Evolutionary conservation across 768 basidiomycete species (phyloP).

Genomic region (Hypholoma fasciculare): DNA sequence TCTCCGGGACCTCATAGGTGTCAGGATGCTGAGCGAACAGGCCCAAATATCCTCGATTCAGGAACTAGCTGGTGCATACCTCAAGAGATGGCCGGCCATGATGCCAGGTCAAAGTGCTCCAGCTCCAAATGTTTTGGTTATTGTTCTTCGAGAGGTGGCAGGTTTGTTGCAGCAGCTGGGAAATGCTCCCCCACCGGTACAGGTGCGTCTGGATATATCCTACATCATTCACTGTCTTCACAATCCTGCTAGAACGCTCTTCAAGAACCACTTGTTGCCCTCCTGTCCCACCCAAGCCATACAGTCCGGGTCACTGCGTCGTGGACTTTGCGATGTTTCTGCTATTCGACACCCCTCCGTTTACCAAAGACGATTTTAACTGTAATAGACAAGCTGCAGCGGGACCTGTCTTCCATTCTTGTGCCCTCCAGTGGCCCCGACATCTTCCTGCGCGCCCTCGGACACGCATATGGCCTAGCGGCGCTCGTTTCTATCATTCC

Average conservation of each 20-base stretch:
- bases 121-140: constrained; percentile 61
- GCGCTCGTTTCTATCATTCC: constrained; percentile 86
- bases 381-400: constrained; percentile 80
- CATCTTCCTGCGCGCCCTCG: constrained; percentile 69
- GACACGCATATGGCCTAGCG: constrained; percentile 89
- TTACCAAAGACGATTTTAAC: constrained; percentile 77
- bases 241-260: constrained; percentile 66
- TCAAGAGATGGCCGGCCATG: constrained; percentile 92
- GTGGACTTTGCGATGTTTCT: constrained; percentile 89
- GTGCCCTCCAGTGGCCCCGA: constrained; percentile 75
- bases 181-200: constrained; percentile 87
- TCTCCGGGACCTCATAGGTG: constrained; percentile 83
- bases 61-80: constrained; percentile 77
- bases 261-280: constrained; percentile 79
- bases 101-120: constrained; percentile 85
- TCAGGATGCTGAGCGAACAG: constrained; percentile 88
- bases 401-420: constrained; percentile 73
- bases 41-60: constrained; percentile 91
- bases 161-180: constrained; percentile 87
- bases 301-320: constrained; percentile 84
- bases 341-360: constrained; percentile 83
- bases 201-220: constrained; percentile 41
- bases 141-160: constrained; percentile 82
- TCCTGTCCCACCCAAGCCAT: constrained; percentile 86
- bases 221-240: neutral